Evolutionary conservation across 495 filamentous ascomycete genomes (phyloP).

Genomic region (Glarea lozoyensis): DNA sequence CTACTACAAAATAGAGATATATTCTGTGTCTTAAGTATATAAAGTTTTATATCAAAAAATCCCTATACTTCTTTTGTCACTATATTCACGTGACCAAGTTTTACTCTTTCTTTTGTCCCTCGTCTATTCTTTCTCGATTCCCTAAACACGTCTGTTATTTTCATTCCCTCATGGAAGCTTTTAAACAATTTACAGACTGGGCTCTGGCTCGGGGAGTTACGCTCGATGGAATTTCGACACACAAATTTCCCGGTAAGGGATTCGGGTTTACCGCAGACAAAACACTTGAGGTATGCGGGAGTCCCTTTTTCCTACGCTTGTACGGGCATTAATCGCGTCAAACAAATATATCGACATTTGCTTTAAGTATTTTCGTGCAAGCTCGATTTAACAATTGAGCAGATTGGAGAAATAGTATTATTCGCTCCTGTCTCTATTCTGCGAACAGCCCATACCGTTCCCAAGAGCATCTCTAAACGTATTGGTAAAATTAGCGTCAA

Average conservation of each 20-base stretch:
- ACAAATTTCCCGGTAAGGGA: constrained; percentile 50
- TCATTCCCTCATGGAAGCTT: background rate
- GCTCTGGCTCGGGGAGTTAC: background rate
- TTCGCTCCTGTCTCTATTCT: constrained; percentile 55
- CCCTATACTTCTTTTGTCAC: too few species aligned
- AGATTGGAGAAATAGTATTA: constrained; percentile 49
- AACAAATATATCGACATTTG: too few species aligned
- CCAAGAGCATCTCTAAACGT: constrained; percentile 36
- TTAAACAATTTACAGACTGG: constrained; percentile 13
- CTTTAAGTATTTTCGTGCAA: too few species aligned
- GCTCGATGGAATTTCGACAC: constrained; percentile 1
- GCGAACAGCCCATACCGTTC: constrained; percentile 51
- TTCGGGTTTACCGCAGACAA: constrained; percentile 62
- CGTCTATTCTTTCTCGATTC: too few species aligned
- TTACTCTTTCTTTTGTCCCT: too few species aligned
- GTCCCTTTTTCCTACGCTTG: background rate
- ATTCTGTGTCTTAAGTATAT: too few species aligned
- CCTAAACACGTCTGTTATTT: too few species aligned
- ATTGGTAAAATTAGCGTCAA: constrained; percentile 51
- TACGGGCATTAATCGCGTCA: background rate
- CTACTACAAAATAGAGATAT: too few species aligned
- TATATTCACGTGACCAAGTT: too few species aligned
- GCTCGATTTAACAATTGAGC: constrained; percentile 18
- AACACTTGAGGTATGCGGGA: constrained; percentile 44
- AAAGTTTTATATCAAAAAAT: too few species aligned